Percentiles rank a stretch among this genome's conserved stretches.
phyloP scores from a whole-genome alignment of 345 rosid species.

The Arabis hirsuta region DNA sequence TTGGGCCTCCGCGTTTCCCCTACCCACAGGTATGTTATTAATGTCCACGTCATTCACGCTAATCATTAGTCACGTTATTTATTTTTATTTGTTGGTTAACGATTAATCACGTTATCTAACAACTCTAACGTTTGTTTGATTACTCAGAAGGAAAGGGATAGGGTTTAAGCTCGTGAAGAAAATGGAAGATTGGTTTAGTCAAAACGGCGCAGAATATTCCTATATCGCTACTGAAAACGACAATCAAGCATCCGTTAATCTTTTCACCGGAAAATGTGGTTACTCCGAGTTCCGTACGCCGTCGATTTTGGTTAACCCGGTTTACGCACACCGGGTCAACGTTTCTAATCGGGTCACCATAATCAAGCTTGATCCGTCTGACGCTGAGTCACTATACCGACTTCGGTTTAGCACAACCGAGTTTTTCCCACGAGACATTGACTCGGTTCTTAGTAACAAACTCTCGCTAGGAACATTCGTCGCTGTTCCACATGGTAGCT shows the following conservation, averaged over 20 bases:
- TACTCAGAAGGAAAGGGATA: conserved; percentile 81
- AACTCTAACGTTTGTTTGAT: not conserved
- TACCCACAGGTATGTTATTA: conserved; percentile 59
- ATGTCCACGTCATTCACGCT: not conserved
- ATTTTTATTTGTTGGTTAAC: too few species aligned
- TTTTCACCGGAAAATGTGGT: conserved; percentile 86
- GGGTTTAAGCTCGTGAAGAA: conserved; percentile 65
- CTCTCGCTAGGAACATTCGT: conserved; percentile 76
- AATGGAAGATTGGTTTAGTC: conserved; percentile 79
- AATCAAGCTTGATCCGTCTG: conserved; percentile 51
- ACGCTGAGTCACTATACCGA: conserved; percentile 78
- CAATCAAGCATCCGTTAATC: conserved; percentile 75
- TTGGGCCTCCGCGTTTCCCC: conserved; percentile 94
- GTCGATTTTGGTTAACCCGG: conserved; percentile 83
- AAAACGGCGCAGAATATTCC: conserved; percentile 82
- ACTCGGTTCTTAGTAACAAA: conserved; percentile 69
- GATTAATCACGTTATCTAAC: not conserved
- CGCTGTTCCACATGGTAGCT: conserved; percentile 74
- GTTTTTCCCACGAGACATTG: conserved; percentile 92
- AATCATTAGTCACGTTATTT: conserved; percentile 8
- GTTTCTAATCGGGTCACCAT: conserved; percentile 53
- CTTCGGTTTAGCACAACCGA: conserved; percentile 76
- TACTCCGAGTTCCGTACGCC: conserved; percentile 88
- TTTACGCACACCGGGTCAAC: conserved; percentile 67
- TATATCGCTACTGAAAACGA: conserved; percentile 93